These are phyloP conservation scores for Talaromyces adpressus DNA, from an alignment of 495 filamentous ascomycete genomes.

Conservation along the genomic window DNA sequence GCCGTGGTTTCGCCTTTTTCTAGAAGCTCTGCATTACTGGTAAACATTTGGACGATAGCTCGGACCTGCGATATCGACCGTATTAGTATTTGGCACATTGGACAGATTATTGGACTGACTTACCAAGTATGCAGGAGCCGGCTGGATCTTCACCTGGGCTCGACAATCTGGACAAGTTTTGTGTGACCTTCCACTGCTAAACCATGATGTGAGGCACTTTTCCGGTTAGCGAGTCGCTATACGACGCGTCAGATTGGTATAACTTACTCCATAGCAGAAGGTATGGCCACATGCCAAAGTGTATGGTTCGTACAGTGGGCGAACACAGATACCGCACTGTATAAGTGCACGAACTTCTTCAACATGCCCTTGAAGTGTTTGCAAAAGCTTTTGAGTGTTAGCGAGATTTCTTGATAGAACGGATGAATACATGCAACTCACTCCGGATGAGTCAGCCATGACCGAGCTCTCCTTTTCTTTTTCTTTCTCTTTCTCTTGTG, in stretches of 20 bases:
- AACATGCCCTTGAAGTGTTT: conserved; percentile 43
- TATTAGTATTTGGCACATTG: conserved; percentile 1
- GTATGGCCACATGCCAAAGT: conserved; percentile 67
- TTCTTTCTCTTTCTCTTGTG: not conserved
- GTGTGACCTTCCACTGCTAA: conserved; percentile 48
- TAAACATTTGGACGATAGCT: conserved; percentile 60
- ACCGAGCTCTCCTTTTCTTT: not conserved
- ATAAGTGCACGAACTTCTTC: conserved; percentile 43
- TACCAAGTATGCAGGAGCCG: conserved; percentile 66
- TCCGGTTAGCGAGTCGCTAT: conserved; percentile 13
- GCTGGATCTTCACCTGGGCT: conserved; percentile 47
- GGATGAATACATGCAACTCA: not conserved
- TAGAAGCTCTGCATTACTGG: conserved; percentile 54
- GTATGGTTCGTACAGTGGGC: conserved; percentile 66
- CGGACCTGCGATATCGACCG: conserved; percentile 43
- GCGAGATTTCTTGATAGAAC: not conserved
- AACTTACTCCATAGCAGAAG: conserved; percentile 61
- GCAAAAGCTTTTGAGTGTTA: conserved; percentile 23
- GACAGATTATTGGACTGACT: conserved; percentile 11
- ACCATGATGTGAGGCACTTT: conserved; percentile 63
- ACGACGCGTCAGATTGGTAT: not conserved
- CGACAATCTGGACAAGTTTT: conserved; percentile 72
- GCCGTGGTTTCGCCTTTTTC: conserved; percentile 55
- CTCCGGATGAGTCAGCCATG: conserved; percentile 1
- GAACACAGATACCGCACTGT: conserved; percentile 64